Conservation (phyloP, 2,329 filamentous ascomycete species). For the Fusarium gaditjirri region DNA sequence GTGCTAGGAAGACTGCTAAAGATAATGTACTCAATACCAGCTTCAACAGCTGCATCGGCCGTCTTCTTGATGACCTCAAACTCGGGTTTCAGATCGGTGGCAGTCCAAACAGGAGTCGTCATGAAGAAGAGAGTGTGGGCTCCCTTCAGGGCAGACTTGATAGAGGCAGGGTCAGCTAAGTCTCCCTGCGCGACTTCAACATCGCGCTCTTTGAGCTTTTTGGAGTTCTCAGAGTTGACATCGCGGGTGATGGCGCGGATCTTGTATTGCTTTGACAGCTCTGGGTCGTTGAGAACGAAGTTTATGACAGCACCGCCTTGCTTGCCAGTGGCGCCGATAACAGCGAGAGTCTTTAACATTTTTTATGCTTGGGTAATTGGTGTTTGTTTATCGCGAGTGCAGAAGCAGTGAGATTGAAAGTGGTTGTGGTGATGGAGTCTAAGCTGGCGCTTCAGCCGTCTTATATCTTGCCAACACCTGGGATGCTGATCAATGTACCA, state of each 20-base stretch:
- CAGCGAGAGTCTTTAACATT: conserved; percentile 52
- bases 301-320: conserved; percentile 62
- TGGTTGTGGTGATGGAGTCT: not conserved
- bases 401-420: not conserved
- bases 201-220: conserved; percentile 42
- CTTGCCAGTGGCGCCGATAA: conserved; percentile 64
- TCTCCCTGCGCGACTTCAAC: conserved; percentile 55
- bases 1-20: conserved; percentile 53
- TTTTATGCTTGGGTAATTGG: not conserved
- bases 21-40: conserved; percentile 52
- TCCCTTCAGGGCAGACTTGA: conserved; percentile 54
- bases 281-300: conserved; percentile 55
- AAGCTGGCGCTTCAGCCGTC: not conserved
- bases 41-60: conserved; percentile 52
- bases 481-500: not conserved
- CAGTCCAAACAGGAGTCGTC: conserved; percentile 55
- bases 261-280: conserved; percentile 57
- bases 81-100: conserved; percentile 47
- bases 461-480: not conserved
- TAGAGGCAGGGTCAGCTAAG: conserved; percentile 50
- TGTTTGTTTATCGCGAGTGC: not conserved
- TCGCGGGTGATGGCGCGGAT: conserved; percentile 64
- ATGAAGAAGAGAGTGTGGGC: conserved; percentile 61
- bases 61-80: conserved; percentile 53
- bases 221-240: conserved; percentile 47